These are phyloP conservation scores for Malus hybrid DNA, from an alignment of 331 rosid species.

Conservation along the genomic window DNA sequence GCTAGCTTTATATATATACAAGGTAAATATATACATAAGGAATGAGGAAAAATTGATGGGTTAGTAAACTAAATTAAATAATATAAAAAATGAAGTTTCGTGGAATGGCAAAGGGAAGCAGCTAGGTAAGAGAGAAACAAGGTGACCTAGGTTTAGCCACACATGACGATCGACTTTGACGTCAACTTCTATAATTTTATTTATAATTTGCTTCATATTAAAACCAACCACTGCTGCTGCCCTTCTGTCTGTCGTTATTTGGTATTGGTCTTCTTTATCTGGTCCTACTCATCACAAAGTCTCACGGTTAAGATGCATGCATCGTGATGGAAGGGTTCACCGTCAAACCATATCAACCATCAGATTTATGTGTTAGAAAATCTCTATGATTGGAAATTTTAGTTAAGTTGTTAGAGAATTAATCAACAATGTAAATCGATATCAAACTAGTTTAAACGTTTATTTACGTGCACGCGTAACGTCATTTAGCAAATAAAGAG, in stretches of 20 bases:
- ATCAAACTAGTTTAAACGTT: too few relatives aligned
- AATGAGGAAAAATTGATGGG: background rate
- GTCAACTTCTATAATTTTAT: slow-evolving; percentile 14
- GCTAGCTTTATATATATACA: background rate
- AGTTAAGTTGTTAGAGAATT: too few relatives aligned
- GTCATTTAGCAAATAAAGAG: too few relatives aligned
- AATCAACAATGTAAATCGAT: too few relatives aligned
- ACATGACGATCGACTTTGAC: slow-evolving; percentile 44
- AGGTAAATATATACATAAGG: background rate
- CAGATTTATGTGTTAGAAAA: background rate
- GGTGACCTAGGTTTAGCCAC: slow-evolving; percentile 8
- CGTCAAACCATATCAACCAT: background rate
- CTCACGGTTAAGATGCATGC: background rate
- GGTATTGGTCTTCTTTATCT: background rate
- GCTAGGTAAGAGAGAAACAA: slow-evolving; percentile 13
- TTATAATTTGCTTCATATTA: background rate
- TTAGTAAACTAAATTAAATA: background rate
- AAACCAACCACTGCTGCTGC: background rate
- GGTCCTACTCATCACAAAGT: background rate
- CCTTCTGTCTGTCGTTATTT: background rate
- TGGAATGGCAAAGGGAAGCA: slow-evolving; percentile 45
- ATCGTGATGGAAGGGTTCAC: background rate
- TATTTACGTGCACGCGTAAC: too few relatives aligned
- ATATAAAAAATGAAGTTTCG: slow-evolving; percentile 33
- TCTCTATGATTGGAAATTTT: too few relatives aligned